Evolutionary conservation across 139 green algal genomes (phyloP), one percentile per base, ranked within the genome.

Genomic region (Parachlorella kessleri): DNA sequence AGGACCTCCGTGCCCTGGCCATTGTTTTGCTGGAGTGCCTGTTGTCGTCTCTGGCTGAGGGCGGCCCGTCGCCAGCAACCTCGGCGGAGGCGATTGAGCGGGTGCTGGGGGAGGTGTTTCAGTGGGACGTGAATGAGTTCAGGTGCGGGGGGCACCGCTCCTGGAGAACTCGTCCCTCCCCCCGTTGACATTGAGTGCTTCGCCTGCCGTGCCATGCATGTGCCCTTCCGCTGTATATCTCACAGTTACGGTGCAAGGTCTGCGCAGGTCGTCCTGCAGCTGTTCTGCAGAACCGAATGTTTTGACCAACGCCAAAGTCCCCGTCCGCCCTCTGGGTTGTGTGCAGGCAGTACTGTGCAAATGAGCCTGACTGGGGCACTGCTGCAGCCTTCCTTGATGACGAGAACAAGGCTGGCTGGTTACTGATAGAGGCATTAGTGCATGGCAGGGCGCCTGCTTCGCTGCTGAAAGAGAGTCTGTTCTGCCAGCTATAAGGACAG

Each of bases 311-410:
- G n/a, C n/a, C n/a, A n/a, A n/a, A n/a, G n/a, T n/a, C n/a, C n/a
- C n/a, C n/a, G n/a, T n/a, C n/a, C n/a, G n/a, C n/a, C n/a, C n/a
- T n/a, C n/a, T n/a, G n/a, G n/a, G n/a, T 18, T 59, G 0, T 28
- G 14, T 59, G 48, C 78, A 83, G 78, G 74, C 42, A 71, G 40
- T 88, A 90, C 73, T 84, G 76, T 64, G 73, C 83, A 63, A 66
- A 85, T 1, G 82, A 84, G 21, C 67, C 76, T 2, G 70, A 80
- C 38, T 92, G 83, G 76, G 53, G 24, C 36, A 53, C 55, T 4
- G 48, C 90, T 18, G 78, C 87, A 37, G 36, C 66, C 18, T 78
- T 94, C 30, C 83, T 94, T 55, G 81, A 88, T 24, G 72, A 87
- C 38, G 83, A 80, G 18, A 73, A 81, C 0, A 66, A 74, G 0